Conservation (phyloP, 208 protist species). For the Leishmania mexicana region DNA sequence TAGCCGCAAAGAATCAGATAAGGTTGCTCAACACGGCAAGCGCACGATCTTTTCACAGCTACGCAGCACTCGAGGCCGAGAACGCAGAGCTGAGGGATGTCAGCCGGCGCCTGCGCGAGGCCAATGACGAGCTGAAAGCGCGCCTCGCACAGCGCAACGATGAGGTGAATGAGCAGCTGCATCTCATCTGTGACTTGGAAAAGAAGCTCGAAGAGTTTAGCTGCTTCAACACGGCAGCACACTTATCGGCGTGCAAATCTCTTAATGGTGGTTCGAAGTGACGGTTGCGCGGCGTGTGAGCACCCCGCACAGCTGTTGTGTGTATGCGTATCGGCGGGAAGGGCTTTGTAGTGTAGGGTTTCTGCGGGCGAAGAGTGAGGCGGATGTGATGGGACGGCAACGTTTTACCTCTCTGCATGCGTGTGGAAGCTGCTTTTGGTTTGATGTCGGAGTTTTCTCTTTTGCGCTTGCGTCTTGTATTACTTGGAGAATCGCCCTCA, state of each 20-base stretch:
- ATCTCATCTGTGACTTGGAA: constrained; percentile 54
- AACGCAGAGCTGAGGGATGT: constrained; percentile 38
- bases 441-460: neutral
- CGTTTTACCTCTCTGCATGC: neutral
- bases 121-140: constrained; percentile 45
- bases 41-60: constrained; percentile 42
- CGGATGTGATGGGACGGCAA: neutral
- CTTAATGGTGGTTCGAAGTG: constrained; percentile 6
- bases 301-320: neutral
- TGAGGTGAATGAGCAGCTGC: constrained; percentile 47
- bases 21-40: constrained; percentile 56
- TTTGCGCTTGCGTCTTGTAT: neutral
- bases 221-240: constrained; percentile 2
- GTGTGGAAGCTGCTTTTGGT: neutral
- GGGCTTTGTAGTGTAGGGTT: neutral
- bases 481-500: neutral
- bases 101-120: constrained; percentile 32
- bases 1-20: constrained; percentile 66
- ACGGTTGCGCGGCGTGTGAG: neutral
- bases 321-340: neutral
- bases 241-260: neutral
- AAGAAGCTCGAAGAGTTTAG: constrained; percentile 27
- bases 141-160: constrained; percentile 29
- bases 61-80: constrained; percentile 49
- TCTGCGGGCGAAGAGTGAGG: neutral